A percentile compares a stretch with the other conserved stretches of the same genome.
These are phyloP conservation scores for Diaporthe sp. DNA, from an alignment of 2,329 filamentous ascomycete species.

Conservation along the genomic window DNA sequence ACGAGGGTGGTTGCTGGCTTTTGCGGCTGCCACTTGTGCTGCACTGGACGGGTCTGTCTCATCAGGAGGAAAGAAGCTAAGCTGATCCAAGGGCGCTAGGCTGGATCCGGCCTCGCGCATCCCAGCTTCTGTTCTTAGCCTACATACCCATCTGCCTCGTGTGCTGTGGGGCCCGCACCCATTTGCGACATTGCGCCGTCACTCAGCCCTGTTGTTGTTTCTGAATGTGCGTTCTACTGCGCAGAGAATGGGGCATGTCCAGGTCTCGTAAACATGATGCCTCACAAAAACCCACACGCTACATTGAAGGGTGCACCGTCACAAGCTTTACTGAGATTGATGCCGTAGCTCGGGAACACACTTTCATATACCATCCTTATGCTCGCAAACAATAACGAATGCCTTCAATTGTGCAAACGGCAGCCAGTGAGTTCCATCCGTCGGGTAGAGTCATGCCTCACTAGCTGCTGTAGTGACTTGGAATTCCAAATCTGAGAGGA, in stretches of 20 bases:
- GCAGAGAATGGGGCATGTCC: neutral
- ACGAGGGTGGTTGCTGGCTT: conserved; percentile 24
- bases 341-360: neutral
- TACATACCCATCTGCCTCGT: neutral
- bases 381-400: neutral
- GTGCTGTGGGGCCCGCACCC: conserved; percentile 10
- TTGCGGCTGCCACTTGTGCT: conserved; percentile 25
- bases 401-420: neutral
- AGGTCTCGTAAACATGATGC: neutral
- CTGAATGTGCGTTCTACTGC: neutral
- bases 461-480: neutral
- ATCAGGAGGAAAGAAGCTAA: conserved; percentile 21
- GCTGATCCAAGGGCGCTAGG: conserved; percentile 17
- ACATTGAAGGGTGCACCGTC: neutral
- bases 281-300: neutral
- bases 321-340: neutral
- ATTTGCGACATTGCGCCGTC: neutral
- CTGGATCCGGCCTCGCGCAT: neutral
- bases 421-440: no score
- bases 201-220: neutral
- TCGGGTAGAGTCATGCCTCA: no score
- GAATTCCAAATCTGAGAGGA: neutral
- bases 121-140: neutral
- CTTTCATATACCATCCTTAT: neutral
- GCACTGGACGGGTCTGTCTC: conserved; percentile 13